Conservation (phyloP, 768 basidiomycete species). For the Mycena capillaripes region DNA sequence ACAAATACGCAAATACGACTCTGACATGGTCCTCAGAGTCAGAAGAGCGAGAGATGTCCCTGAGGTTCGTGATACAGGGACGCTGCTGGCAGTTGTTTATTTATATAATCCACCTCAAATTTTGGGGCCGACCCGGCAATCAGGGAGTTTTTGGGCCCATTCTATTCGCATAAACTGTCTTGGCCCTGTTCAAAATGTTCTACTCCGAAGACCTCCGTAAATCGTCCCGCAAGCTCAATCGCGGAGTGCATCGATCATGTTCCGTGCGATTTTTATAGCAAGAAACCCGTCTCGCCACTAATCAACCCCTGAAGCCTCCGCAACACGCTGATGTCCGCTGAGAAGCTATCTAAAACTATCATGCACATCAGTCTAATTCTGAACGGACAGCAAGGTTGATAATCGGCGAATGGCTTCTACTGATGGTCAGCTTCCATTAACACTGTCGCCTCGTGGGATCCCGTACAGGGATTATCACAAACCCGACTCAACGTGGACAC, state of each 20-base stretch:
- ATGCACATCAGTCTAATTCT: not conserved
- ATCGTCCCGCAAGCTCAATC: not conserved
- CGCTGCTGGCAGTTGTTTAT: slow-evolving; percentile 9
- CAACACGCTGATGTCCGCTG: no score
- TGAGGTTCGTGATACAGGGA: slow-evolving; percentile 11
- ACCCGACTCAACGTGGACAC: not conserved
- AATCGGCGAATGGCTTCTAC: not conserved
- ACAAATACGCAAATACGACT: slow-evolving; percentile 11
- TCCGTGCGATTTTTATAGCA: slow-evolving; percentile 3
- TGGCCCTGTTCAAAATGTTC: slow-evolving; percentile 7
- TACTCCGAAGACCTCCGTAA: slow-evolving; percentile 2
- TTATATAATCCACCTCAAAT: slow-evolving; percentile 7
- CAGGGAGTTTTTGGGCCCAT: slow-evolving; percentile 6
- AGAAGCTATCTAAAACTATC: not conserved
- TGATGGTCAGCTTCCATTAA: not conserved
- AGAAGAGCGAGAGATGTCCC: slow-evolving; percentile 10
- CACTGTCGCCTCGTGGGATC: not conserved
- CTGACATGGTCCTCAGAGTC: slow-evolving; percentile 11
- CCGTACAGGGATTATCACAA: not conserved
- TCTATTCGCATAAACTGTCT: not conserved
- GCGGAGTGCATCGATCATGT: slow-evolving; percentile 8
- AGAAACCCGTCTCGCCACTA: not conserved
- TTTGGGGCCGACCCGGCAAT: not conserved
- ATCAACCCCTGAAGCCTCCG: not conserved
- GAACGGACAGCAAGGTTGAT: not conserved